A percentile compares a stretch with the other conserved stretches of the same genome.
These are phyloP conservation scores for Quercus robur DNA, from an alignment of 306 rosid species.

Conservation along the genomic window DNA sequence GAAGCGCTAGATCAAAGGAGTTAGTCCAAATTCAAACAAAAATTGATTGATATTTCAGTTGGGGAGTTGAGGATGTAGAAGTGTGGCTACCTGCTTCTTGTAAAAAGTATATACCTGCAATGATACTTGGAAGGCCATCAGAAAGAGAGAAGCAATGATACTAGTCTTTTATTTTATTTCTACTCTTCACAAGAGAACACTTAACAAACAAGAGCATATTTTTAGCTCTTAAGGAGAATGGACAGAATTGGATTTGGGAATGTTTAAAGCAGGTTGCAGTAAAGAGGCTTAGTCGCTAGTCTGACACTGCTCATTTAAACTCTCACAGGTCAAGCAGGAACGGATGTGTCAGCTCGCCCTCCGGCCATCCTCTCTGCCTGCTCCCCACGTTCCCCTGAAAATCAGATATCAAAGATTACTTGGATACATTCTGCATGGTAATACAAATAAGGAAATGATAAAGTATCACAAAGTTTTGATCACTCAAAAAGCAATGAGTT, in stretches of 20 bases:
- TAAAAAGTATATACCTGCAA: no score
- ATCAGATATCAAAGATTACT: not conserved
- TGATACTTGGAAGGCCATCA: no score
- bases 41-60: no score
- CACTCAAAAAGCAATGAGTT: conserved; percentile 18
- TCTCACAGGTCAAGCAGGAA: conserved; percentile 22
- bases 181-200: not conserved
- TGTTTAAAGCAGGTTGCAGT: not conserved
- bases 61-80: no score
- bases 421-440: not conserved
- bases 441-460: not conserved
- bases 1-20: no score
- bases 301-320: not conserved
- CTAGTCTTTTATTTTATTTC: conserved; percentile 1
- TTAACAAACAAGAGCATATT: not conserved
- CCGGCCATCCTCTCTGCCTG: conserved; percentile 80
- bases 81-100: no score
- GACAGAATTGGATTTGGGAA: not conserved
- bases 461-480: not conserved
- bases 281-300: not conserved
- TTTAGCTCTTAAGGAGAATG: not conserved
- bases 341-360: conserved; percentile 43
- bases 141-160: not conserved
- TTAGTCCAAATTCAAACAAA: no score
- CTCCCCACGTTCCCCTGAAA: conserved; percentile 86